Evolutionary conservation across 2,329 filamentous ascomycete species (phyloP), one percentile per base, ranked within the genome.

Genomic region (Epichloe brachyelytri): DNA sequence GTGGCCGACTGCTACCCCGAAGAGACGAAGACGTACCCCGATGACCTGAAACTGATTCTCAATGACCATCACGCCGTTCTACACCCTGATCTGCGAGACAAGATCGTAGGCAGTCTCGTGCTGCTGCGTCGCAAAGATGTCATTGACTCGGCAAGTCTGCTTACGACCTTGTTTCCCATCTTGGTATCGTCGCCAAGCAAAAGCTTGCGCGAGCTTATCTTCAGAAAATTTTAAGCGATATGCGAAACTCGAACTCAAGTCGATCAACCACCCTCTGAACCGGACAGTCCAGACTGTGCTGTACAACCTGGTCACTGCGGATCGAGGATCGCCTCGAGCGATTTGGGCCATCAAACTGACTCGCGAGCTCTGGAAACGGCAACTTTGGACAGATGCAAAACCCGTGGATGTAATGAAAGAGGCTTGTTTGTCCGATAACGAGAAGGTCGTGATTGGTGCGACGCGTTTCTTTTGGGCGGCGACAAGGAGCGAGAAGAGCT

Each of bases 391-490:
- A 10, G 93, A 98, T 61, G 80, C 89, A 2, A 93, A 90, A 65
- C 83, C 91, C 0, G 93, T 97, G n/a, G 89, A 95, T 62, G 87
- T 97, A 57, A 97, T 98, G 90, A 95, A 95, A 69, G 86, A 95
- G 68, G 89, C 91, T 0, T 83, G 85, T 50, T 71, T 98, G 51
- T 82, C 88, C 3, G 85, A 95, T 48, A 95, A 96, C 59, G 88
- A 94, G 60, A 98, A 98, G 70, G 89, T 97, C 3, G 80, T 93
- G 26, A 75, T 86, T 5, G 88, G 89, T 15, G 90, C 88, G 43
- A 87, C 94, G 14, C 80, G 88, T 22, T 98, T 97, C 74, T 98
- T 98, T 72, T 98, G 1, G 93, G 93, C 22, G 90, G 90, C 36
- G 93, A 98, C 66, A 91, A 95, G 67, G 93, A 97, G 69, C 81